These are phyloP conservation scores for Pecoramyces ruminantium DNA, from an alignment of 192 early-diverging fungal species.

Conservation along the genomic window DNA sequence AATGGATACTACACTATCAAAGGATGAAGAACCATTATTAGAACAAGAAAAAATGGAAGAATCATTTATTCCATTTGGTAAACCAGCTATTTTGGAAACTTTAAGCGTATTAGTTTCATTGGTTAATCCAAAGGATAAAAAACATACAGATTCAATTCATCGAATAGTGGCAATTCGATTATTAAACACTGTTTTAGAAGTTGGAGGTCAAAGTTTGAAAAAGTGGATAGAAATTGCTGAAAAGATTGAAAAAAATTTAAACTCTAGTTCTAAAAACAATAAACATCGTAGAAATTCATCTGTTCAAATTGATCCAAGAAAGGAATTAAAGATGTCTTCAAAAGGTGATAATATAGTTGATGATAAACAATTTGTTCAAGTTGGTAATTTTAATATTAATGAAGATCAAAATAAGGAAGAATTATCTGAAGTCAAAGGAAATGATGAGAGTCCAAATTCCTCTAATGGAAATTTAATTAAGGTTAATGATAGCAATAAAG, in stretches of 20 bases:
- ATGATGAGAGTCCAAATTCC: neutral
- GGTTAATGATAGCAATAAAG: neutral
- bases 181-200: slow-evolving; percentile 69
- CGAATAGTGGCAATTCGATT: slow-evolving; percentile 78
- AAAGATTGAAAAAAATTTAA: slow-evolving; percentile 1
- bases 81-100: slow-evolving; percentile 78
- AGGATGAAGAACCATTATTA: neutral
- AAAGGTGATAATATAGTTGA: slow-evolving; percentile 1
- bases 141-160: slow-evolving; percentile 85
- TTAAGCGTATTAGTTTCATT: slow-evolving; percentile 78
- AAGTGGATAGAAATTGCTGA: slow-evolving; percentile 18
- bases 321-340: neutral
- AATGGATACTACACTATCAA: neutral
- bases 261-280: neutral
- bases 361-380: neutral
- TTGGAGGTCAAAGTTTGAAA: slow-evolving; percentile 60
- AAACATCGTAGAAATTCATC: neutral
- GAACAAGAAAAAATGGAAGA: neutral
- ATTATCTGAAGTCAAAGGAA: neutral
- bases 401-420: neutral
- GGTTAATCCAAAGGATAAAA: slow-evolving; percentile 72
- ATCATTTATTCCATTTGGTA: slow-evolving; percentile 43
- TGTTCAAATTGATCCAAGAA: neutral
- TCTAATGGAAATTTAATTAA: neutral
- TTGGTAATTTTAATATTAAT: neutral